Evolutionary conservation across 2,329 filamentous ascomycete species (phyloP).

Genomic region (Rugonectria rugulosa): DNA sequence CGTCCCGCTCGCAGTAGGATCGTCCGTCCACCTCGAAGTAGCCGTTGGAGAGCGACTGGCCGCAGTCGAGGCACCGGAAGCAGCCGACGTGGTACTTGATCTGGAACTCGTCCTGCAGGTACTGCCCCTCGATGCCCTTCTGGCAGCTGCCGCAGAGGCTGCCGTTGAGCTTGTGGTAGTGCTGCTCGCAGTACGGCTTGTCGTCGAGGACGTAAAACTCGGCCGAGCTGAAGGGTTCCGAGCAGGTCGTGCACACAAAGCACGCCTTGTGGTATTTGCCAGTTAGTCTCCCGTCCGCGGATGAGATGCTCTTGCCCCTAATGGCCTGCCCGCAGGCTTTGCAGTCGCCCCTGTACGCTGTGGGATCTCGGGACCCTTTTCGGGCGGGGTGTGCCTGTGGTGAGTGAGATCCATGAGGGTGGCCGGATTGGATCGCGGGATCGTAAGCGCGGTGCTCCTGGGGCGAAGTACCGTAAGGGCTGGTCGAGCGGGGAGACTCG

Average conservation of each 20-base stretch:
- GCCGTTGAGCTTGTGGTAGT: constrained; percentile 92
- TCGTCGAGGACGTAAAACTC: constrained; percentile 94
- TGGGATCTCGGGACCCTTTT: constrained; percentile 49
- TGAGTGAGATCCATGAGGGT: constrained; percentile 14
- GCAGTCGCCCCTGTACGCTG: constrained; percentile 74
- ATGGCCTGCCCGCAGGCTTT: constrained; percentile 83
- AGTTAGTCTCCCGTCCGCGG: constrained; percentile 88
- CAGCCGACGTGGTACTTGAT: constrained; percentile 89
- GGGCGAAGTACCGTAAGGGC: constrained; percentile 28
- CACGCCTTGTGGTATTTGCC: constrained; percentile 95
- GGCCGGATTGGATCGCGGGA: constrained; percentile 19
- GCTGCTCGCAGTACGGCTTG: constrained; percentile 86
- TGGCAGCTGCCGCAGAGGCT: constrained; percentile 84
- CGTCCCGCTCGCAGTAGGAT: constrained; percentile 88
- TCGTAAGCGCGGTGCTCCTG: constrained; percentile 25
- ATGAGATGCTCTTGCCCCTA: constrained; percentile 90
- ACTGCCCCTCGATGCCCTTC: constrained; percentile 90
- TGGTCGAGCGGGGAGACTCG: constrained; percentile 22
- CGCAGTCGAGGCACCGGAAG: constrained; percentile 84
- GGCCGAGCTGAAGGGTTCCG: constrained; percentile 79
- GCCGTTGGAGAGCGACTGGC: constrained; percentile 76
- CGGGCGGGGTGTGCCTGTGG: constrained; percentile 36
- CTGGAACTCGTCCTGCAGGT: constrained; percentile 80
- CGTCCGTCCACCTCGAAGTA: constrained; percentile 88
- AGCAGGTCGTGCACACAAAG: constrained; percentile 89